Percentiles rank a stretch among this genome's conserved stretches.
Conservation (phyloP, 345 rosid species). For the Lagerstroemia speciosa region DNA sequence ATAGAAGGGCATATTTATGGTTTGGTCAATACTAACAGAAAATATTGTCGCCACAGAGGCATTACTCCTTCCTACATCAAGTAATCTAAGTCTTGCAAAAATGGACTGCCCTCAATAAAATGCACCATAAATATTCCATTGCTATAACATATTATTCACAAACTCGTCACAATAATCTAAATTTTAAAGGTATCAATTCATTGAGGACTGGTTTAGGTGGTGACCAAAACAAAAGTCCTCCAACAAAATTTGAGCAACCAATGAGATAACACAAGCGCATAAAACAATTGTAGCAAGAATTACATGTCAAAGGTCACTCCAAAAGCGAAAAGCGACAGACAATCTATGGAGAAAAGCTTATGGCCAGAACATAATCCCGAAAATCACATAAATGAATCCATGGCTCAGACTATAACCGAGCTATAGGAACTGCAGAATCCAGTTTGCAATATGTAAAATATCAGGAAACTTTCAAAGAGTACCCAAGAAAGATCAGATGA, state of each 20-base stretch:
- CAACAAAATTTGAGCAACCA: not conserved
- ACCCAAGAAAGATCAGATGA: not conserved
- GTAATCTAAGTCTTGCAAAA: not conserved
- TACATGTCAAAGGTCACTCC: not conserved
- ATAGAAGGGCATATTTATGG: too few relatives aligned
- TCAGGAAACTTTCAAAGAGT: not conserved
- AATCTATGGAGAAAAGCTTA: not conserved
- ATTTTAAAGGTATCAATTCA: not conserved
- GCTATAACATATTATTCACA: not conserved
- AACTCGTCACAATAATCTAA: not conserved
- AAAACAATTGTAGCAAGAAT: too few relatives aligned
- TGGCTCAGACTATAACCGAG: too few relatives aligned
- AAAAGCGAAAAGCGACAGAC: not conserved
- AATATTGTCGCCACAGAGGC: too few relatives aligned
- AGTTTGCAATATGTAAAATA: not conserved
- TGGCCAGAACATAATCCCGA: not conserved
- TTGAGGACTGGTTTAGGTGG: not conserved
- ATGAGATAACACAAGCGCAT: not conserved
- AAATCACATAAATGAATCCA: too few relatives aligned
- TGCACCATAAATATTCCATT: not conserved
- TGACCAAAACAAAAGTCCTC: not conserved
- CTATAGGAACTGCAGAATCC: not conserved
- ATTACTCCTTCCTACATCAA: too few relatives aligned
- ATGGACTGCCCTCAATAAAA: not conserved
- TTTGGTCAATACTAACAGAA: too few relatives aligned